Conservation (phyloP, 305 asterid species). For the Ajuga reptans region DNA sequence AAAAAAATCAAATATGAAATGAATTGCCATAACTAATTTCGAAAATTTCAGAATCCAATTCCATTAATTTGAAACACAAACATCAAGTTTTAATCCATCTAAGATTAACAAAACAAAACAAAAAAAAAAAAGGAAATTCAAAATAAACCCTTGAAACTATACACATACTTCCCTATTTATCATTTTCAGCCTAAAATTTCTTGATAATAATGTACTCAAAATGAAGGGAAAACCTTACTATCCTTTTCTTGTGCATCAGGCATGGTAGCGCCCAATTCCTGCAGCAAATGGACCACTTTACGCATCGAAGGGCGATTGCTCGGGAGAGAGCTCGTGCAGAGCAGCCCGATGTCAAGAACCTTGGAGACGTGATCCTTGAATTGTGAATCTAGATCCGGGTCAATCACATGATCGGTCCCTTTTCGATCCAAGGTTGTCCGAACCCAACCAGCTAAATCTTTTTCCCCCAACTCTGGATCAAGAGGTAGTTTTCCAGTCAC, state of each 20-base stretch:
- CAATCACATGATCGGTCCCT: constrained; percentile 43
- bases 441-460: constrained; percentile 57
- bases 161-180: not conserved
- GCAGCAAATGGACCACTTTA: constrained; percentile 53
- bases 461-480: constrained; percentile 40
- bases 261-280: constrained; percentile 28
- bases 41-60: no score
- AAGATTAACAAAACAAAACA: not conserved
- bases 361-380: constrained; percentile 34
- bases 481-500: constrained; percentile 52
- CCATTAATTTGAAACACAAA: not conserved
- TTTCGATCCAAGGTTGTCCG: constrained; percentile 26
- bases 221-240: constrained; percentile 25
- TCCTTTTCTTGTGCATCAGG: constrained; percentile 24
- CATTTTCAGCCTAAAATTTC: constrained; percentile 11
- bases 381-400: constrained; percentile 36
- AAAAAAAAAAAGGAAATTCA: no score
- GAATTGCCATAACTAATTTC: no score
- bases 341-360: constrained; percentile 50
- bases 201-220: constrained; percentile 1
- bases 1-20: no score
- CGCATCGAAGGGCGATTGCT: constrained; percentile 75
- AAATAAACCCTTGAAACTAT: not conserved
- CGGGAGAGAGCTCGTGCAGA: constrained; percentile 50
- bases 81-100: not conserved